Evolutionary conservation across 2,329 filamentous ascomycete genomes (phyloP), one percentile per base, ranked within the genome.

Genomic region (Epichloe sylvatica): DNA sequence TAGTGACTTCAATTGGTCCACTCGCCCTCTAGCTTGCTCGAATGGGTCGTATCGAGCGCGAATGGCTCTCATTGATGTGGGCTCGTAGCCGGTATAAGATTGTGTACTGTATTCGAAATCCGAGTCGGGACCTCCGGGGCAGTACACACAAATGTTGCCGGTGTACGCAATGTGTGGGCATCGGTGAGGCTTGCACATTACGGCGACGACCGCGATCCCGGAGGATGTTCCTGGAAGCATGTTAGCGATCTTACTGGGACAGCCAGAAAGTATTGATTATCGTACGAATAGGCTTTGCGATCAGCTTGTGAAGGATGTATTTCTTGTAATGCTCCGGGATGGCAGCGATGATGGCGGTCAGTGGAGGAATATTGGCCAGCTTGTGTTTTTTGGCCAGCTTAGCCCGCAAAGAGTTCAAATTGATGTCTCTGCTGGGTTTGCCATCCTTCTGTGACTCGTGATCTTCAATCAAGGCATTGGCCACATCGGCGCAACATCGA

Each of bases 321-420:
- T 97, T 98, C 74, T 97, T 98, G 72, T 97, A 96, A 66, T 97
- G 90, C 65, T 98, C 92, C n/a, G 94, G 94, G 36, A 98, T 91
- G 9, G 92, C 92, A 49, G 92, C 88, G 62, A 98, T 97, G 62
- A 98, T 98, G 52, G 92, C 91, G 8, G 91, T 97, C 55, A 98
- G 72, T 25, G 94, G 88, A 34, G 92, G 92, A 58, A 94, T 86
- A 53, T 81, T 88, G 65, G 81, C 84, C 53, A 98, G 73, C 64
- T 82, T 85, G 71, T 97, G 89, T 71, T 96, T 97, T 71, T 92
- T 94, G 43, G 92, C 80, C 54, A 95, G 80, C 63, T 90, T 90
- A 49, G 86, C 82, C 43, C 92, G 83, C 56, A 98, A 69, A 51
- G 81, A 76, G 68, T 98, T 98, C 59, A 98, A 76, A 64, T 98